A percentile compares a stretch with the other conserved stretches of the same genome.
Conservation (phyloP, 345 rosid species). For the Lumnitzera littorea region DNA sequence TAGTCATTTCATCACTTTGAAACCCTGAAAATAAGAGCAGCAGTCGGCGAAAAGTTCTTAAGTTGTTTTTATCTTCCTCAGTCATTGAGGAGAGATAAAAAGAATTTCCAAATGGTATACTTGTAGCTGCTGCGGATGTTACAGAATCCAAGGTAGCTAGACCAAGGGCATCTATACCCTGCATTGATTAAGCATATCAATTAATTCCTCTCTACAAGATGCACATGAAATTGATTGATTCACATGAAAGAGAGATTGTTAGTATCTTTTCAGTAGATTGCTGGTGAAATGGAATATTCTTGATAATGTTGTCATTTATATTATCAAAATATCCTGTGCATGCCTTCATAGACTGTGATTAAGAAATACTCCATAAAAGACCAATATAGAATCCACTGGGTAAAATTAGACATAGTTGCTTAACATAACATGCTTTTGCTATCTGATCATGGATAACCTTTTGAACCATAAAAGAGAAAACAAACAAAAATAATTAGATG, state of each 20-base stretch:
- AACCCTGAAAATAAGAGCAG: conserved; percentile 50
- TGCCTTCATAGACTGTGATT: no score
- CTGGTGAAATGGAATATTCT: not conserved
- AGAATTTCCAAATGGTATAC: conserved; percentile 40
- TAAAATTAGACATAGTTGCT: no score
- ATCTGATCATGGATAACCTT: no score
- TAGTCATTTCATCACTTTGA: conserved; percentile 21
- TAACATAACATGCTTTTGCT: no score
- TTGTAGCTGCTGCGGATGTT: conserved; percentile 36
- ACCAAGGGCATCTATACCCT: conserved; percentile 95
- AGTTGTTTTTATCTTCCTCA: conserved; percentile 66
- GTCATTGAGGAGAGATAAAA: conserved; percentile 42
- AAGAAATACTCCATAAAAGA: no score
- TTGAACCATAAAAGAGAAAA: no score
- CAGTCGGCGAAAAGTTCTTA: conserved; percentile 66
- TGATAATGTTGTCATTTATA: not conserved
- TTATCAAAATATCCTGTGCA: no score
- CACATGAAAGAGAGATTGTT: not conserved
- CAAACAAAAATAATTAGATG: no score
- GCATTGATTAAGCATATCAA: conserved; percentile 2
- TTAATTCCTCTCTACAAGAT: not conserved
- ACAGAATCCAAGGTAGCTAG: conserved; percentile 65
- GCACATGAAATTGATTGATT: conserved; percentile 1
- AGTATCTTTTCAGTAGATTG: not conserved
- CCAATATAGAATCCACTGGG: no score